Evolutionary conservation across 2,329 filamentous ascomycete genomes (phyloP).

Genomic region (Cercospora sp.): DNA sequence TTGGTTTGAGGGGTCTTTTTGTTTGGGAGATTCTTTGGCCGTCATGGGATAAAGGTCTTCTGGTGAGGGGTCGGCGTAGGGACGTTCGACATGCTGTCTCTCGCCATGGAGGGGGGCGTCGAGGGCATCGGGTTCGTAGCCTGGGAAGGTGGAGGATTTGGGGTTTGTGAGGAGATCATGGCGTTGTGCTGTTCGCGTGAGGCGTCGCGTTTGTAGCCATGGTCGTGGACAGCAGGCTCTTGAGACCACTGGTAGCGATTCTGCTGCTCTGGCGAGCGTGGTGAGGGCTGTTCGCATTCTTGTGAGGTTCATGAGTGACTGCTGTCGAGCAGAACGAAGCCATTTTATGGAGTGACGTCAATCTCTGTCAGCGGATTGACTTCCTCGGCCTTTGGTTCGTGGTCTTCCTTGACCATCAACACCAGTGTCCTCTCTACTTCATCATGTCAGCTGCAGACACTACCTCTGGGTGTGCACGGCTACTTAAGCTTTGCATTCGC

Average conservation of each 20-base stretch:
- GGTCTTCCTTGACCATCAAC: neutral
- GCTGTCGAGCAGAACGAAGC: neutral
- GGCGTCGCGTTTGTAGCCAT: neutral
- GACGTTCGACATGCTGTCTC: slow-evolving; percentile 17
- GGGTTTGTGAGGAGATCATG: slow-evolving; percentile 35
- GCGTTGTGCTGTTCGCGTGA: slow-evolving; percentile 1
- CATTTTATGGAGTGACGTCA: slow-evolving; percentile 4
- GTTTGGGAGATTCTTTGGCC: slow-evolving; percentile 37
- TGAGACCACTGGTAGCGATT: neutral
- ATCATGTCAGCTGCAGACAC: neutral
- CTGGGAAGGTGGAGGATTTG: slow-evolving; percentile 26
- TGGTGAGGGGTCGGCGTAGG: slow-evolving; percentile 31
- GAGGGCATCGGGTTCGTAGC: slow-evolving; percentile 35
- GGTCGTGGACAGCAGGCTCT: slow-evolving; percentile 1
- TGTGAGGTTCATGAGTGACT: neutral
- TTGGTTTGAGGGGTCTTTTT: slow-evolving; percentile 50
- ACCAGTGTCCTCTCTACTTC: neutral
- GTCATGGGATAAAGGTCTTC: slow-evolving; percentile 46
- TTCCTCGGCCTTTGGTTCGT: neutral
- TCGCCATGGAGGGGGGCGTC: slow-evolving; percentile 24
- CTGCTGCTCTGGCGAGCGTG: neutral
- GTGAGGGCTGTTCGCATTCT: slow-evolving; percentile 24
- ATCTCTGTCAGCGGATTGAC: neutral
- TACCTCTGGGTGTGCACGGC: neutral
- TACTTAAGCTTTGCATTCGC: neutral